phyloP scores from a whole-genome alignment of 1,284 basidiomycete species.

The Moesziomyces aphidis region DNA sequence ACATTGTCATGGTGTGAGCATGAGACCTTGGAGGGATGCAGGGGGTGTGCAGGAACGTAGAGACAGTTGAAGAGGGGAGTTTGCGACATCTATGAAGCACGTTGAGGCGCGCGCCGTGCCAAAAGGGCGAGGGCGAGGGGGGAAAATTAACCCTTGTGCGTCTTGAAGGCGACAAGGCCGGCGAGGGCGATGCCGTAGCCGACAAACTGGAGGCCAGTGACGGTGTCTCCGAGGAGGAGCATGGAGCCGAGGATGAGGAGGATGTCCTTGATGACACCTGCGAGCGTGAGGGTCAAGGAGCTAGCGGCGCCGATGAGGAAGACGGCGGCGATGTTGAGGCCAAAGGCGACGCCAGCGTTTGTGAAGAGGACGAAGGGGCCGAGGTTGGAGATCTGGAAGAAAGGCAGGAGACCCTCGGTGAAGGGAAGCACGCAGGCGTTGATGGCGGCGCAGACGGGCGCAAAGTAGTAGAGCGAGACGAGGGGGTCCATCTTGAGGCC shows the following conservation, averaged over 20 bases:
- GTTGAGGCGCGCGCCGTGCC: not conserved
- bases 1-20: not conserved
- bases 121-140: not conserved
- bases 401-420: constrained; percentile 88
- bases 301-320: constrained; percentile 90
- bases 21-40: not conserved
- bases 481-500: constrained; percentile 95
- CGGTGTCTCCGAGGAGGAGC: constrained; percentile 80
- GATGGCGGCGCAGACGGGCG: constrained; percentile 82
- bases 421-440: constrained; percentile 86
- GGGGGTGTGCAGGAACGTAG: not conserved
- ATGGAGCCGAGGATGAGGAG: constrained; percentile 91
- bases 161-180: constrained; percentile 84
- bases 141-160: constrained; percentile 73
- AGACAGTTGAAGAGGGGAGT: not conserved
- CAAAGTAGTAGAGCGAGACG: constrained; percentile 87
- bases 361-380: constrained; percentile 82
- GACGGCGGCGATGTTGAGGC: constrained; percentile 91
- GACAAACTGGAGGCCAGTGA: constrained; percentile 86
- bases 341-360: constrained; percentile 89
- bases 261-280: constrained; percentile 94
- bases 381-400: constrained; percentile 78
- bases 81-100: not conserved
- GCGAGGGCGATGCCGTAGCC: constrained; percentile 87
- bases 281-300: constrained; percentile 89